These are phyloP conservation scores for Pseudoturritis turrita DNA, from an alignment of 345 rosid genomes.

Conservation along the genomic window DNA sequence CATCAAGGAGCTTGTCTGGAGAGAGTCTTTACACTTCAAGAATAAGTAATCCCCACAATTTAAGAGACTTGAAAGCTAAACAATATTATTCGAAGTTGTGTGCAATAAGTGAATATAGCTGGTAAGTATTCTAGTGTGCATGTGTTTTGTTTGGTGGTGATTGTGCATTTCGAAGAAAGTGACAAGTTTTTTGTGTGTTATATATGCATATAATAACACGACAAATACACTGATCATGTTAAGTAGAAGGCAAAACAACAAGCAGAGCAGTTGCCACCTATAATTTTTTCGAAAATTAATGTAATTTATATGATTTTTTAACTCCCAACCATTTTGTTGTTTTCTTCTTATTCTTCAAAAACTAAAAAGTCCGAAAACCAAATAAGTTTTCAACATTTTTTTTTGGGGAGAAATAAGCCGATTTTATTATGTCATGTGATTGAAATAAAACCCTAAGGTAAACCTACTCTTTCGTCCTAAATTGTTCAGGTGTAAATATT, in stretches of 20 bases:
- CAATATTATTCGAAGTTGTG: background rate
- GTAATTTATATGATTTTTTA: background rate
- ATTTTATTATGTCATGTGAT: background rate
- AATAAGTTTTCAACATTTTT: background rate
- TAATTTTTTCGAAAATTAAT: background rate
- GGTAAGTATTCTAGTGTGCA: background rate
- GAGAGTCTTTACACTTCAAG: slow-evolving; percentile 60
- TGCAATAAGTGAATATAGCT: background rate
- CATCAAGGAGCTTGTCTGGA: slow-evolving; percentile 72
- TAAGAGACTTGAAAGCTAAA: background rate
- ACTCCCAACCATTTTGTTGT: background rate
- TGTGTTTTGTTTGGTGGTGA: background rate
- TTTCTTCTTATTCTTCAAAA: background rate
- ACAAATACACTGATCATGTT: background rate
- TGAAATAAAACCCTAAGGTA: background rate
- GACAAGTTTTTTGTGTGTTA: background rate
- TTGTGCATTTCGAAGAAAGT: background rate
- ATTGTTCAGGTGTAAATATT: too few species aligned
- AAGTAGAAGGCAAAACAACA: background rate
- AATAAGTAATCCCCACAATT: slow-evolving; percentile 26
- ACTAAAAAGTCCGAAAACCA: background rate
- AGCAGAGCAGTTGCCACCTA: background rate
- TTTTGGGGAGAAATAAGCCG: background rate
- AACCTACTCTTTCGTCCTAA: background rate
- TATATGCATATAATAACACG: background rate